Evolutionary conservation across 768 basidiomycete genomes (phyloP).

Genomic region (Filobasidium floriforme): DNA sequence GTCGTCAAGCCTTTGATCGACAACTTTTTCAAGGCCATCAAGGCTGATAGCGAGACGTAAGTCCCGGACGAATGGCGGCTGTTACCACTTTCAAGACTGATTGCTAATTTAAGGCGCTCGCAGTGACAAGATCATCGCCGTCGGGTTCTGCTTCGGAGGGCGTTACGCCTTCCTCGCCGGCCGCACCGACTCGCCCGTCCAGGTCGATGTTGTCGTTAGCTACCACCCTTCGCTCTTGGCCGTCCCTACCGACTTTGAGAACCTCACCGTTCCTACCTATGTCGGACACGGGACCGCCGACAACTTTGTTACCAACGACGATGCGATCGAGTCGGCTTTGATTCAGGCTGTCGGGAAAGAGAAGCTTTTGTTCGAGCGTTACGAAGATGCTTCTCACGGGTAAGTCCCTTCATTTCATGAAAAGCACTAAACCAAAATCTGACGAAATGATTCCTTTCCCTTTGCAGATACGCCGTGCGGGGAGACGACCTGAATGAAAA

Average conservation of each 20-base stretch:
- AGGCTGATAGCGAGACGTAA: conserved; percentile 36
- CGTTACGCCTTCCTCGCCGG: conserved; percentile 27
- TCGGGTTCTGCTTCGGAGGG: conserved; percentile 47
- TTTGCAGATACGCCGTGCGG: conserved; percentile 42
- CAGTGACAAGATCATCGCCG: conserved; percentile 40
- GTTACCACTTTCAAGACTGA: too few species aligned
- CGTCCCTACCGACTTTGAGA: conserved; percentile 36
- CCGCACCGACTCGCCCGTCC: conserved; percentile 22
- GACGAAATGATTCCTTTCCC: not conserved
- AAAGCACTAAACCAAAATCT: not conserved
- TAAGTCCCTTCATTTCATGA: not conserved
- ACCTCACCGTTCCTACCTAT: conserved; percentile 32
- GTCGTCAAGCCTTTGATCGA: conserved; percentile 42
- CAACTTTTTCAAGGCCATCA: conserved; percentile 38
- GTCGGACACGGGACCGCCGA: conserved; percentile 40
- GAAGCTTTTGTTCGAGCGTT: conserved; percentile 32
- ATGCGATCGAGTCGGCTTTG: conserved; percentile 18
- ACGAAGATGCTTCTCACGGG: conserved; percentile 19
- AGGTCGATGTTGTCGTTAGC: conserved; percentile 32
- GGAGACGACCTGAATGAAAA: conserved; percentile 35
- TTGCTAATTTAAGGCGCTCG: too few species aligned
- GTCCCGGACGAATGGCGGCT: conserved; percentile 13
- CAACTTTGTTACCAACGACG: conserved; percentile 34
- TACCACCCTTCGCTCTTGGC: conserved; percentile 47
- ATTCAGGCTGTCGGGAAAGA: conserved; percentile 29